Evolutionary conservation across 2,329 filamentous ascomycete genomes (phyloP).

Genomic region (Dendrostoma leiphaemia): DNA sequence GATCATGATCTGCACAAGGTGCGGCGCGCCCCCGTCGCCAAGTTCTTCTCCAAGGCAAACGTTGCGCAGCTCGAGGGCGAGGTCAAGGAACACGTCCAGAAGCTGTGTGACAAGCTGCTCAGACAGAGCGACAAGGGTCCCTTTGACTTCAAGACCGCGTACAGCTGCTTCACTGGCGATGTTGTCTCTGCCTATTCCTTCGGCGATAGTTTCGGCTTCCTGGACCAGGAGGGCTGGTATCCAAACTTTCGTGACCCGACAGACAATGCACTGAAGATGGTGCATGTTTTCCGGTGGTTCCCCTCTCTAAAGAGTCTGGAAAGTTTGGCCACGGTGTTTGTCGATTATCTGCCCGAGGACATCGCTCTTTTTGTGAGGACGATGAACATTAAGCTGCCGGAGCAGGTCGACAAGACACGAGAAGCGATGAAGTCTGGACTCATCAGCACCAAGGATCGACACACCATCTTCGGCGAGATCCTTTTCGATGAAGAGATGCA

Average conservation of each 20-base stretch:
- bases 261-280: constrained; percentile 22
- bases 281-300: constrained; percentile 24
- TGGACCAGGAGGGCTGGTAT: constrained; percentile 24
- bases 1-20: constrained; percentile 22
- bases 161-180: constrained; percentile 15
- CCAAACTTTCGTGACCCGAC: constrained; percentile 25
- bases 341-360: constrained; percentile 9
- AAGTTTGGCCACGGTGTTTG: constrained; percentile 13
- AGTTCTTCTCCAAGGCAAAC: constrained; percentile 22
- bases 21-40: constrained; percentile 19
- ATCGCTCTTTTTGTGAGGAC: constrained; percentile 18
- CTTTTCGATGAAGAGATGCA: constrained; percentile 26
- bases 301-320: constrained; percentile 21
- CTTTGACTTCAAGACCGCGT: constrained; percentile 16
- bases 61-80: constrained; percentile 21
- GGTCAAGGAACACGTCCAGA: constrained; percentile 20
- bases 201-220: constrained; percentile 24
- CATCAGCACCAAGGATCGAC: constrained; percentile 27
- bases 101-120: constrained; percentile 20
- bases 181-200: constrained; percentile 20
- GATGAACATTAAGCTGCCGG: constrained; percentile 36
- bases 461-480: constrained; percentile 32
- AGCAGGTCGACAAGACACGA: constrained; percentile 35
- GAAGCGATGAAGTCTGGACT: constrained; percentile 15
- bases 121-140: constrained; percentile 3